Percentiles rank a stretch among this genome's conserved stretches.
phyloP scores from a whole-genome alignment of 31 red algal species.

The Endocladia muricata region DNA sequence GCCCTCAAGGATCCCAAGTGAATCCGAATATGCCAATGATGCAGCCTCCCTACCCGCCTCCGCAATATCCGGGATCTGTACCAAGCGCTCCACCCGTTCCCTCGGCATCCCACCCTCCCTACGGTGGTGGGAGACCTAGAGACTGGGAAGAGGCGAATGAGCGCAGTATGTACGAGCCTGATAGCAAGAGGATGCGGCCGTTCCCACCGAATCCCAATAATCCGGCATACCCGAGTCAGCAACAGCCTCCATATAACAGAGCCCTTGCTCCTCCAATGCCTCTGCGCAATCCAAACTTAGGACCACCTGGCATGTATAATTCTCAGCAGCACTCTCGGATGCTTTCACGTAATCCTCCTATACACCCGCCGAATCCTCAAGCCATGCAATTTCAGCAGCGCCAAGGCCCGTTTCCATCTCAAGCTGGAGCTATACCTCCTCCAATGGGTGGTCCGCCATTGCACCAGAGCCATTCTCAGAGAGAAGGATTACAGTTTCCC shows the following conservation, averaged over 20 bases:
- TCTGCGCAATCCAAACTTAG: background rate
- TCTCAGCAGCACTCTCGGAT: background rate
- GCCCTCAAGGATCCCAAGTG: constrained; percentile 8
- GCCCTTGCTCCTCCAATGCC: background rate
- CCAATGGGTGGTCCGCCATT: background rate
- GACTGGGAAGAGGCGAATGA: background rate
- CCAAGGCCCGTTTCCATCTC: constrained; percentile 14
- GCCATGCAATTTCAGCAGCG: constrained; percentile 6
- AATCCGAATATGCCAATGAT: constrained; percentile 20
- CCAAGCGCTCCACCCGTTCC: background rate
- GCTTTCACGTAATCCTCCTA: constrained; percentile 3
- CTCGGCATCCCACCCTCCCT: background rate
- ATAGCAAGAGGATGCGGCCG: constrained; percentile 11
- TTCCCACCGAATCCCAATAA: background rate
- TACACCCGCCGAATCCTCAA: constrained; percentile 8
- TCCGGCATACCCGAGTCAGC: background rate
- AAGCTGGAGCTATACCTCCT: background rate
- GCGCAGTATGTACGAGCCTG: background rate
- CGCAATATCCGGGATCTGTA: background rate
- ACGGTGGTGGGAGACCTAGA: background rate
- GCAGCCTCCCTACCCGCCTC: constrained; percentile 29
- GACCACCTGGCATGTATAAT: background rate
- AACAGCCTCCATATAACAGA: constrained; percentile 1
- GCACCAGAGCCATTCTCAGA: background rate
- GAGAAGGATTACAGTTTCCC: background rate